Evolutionary conservation across 73 alveolate species (phyloP).

Genomic region (Tetrahymena borealis): DNA sequence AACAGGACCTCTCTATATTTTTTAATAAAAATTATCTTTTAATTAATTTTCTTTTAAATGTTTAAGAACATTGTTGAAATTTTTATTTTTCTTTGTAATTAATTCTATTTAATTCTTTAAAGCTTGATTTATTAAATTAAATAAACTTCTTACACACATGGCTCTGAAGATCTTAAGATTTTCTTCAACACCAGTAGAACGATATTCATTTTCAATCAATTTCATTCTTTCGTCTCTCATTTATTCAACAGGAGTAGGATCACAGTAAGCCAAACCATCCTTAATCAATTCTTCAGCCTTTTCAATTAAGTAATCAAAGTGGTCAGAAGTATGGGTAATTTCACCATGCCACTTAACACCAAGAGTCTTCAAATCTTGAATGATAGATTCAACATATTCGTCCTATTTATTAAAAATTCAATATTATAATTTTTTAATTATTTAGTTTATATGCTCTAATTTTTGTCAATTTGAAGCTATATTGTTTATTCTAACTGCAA

Average conservation of each 20-base stretch:
- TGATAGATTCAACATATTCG: conserved; percentile 85
- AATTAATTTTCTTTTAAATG: not conserved
- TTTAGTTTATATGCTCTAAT: too few relatives aligned
- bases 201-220: conserved; percentile 77
- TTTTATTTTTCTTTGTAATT: too few relatives aligned
- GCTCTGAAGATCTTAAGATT: conserved; percentile 68
- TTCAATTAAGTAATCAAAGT: conserved; percentile 75
- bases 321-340: conserved; percentile 85
- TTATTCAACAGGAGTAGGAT: conserved; percentile 87
- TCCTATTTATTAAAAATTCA: conserved; percentile 37
- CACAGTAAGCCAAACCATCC: conserved; percentile 90
- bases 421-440: not conserved
- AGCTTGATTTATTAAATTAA: not conserved
- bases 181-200: conserved; percentile 72
- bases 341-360: conserved; percentile 72
- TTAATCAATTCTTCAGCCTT: conserved; percentile 66
- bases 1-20: not conserved
- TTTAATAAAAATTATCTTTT: not conserved
- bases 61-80: not conserved
- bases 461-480: too few relatives aligned
- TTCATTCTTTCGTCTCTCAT: conserved; percentile 89
- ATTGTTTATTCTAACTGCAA: too few relatives aligned
- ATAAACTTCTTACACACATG: conserved; percentile 41
- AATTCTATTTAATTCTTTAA: too few relatives aligned
- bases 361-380: conserved; percentile 68